Evolutionary conservation across 1,284 basidiomycete species (phyloP).

Genomic region (Sanghuangporus weigelae): DNA sequence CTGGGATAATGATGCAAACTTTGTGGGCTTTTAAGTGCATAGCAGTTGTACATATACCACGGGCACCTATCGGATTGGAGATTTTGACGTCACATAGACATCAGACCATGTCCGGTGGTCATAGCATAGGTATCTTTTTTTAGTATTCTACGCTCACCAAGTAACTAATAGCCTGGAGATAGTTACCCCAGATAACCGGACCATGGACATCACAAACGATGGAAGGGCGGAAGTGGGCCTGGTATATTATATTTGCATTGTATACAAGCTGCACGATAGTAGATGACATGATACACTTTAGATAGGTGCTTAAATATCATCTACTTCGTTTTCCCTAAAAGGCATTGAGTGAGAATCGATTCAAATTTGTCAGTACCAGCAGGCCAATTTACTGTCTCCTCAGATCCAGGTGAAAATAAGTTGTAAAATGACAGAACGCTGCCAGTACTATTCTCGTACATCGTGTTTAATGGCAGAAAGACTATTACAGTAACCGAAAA

Average conservation of each 20-base stretch:
- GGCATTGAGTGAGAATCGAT: too few relatives aligned
- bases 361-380: too few relatives aligned
- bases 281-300: too few relatives aligned
- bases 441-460: background rate
- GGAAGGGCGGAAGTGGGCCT: too few relatives aligned
- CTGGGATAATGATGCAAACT: background rate
- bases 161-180: too few relatives aligned
- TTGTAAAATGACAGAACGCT: background rate
- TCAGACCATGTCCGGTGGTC: background rate
- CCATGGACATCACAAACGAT: too few relatives aligned
- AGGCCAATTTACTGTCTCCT: too few relatives aligned
- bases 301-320: too few relatives aligned
- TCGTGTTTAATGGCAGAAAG: background rate
- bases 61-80: background rate
- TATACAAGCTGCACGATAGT: too few relatives aligned
- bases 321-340: too few relatives aligned
- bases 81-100: slow-evolving; percentile 1
- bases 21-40: background rate
- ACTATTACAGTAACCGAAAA: background rate
- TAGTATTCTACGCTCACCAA: background rate
- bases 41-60: background rate
- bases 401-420: background rate
- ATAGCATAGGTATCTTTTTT: background rate
- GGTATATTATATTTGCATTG: too few relatives aligned
- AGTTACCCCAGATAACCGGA: too few relatives aligned